These are phyloP conservation scores for Phalaenopsis equestris DNA, from an alignment of 106 monocot species.

Conservation along the genomic window DNA sequence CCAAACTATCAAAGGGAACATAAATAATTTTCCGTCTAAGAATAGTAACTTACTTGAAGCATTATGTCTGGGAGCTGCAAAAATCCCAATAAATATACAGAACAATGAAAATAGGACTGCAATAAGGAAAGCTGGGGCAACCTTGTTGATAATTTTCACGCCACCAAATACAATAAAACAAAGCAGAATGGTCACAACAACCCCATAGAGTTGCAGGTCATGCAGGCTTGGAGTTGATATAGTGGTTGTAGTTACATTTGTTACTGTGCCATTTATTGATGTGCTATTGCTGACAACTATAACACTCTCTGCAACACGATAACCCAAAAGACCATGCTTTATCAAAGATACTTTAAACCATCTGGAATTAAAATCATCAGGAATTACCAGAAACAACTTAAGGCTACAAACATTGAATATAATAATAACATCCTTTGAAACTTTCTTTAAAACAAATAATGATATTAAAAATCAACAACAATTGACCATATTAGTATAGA, in stretches of 20 bases:
- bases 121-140: conserved; percentile 89
- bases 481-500: not conserved
- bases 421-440: not conserved
- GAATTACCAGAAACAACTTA: not conserved
- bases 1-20: not conserved
- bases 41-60: conserved; percentile 58
- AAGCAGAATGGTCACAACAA: conserved; percentile 82
- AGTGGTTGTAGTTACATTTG: conserved; percentile 28
- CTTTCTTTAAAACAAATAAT: not conserved
- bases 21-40: not conserved
- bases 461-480: not conserved
- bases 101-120: conserved; percentile 81
- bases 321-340: not conserved
- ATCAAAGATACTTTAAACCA: not conserved
- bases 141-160: conserved; percentile 92
- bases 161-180: conserved; percentile 99
- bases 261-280: conserved; percentile 41
- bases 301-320: conserved; percentile 58
- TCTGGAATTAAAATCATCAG: no score
- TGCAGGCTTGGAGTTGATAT: conserved; percentile 78
- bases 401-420: not conserved
- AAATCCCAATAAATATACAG: conserved; percentile 89
- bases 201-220: conserved; percentile 85
- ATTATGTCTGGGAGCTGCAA: conserved; percentile 66
- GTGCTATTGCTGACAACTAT: conserved; percentile 59